Conservation (phyloP, 2,329 filamentous ascomycete species). For the Ceratocystis variospora region DNA sequence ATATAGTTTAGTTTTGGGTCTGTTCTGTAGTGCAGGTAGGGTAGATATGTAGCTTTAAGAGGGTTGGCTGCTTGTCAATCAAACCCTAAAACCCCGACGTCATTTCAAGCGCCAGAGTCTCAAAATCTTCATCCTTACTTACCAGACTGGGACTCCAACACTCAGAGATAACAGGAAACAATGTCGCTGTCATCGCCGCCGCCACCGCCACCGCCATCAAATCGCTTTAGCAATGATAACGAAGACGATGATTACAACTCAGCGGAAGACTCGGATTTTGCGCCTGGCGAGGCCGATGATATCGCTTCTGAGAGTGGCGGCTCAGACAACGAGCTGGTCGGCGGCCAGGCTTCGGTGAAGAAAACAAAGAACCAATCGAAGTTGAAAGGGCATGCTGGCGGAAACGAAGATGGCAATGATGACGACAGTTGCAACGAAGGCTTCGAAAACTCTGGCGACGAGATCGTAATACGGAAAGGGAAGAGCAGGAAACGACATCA, state of each 20-base stretch:
- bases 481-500: slow-evolving; percentile 37
- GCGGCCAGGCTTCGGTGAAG: neutral
- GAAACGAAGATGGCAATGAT: slow-evolving; percentile 17
- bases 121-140: neutral
- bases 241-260: slow-evolving; percentile 42
- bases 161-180: neutral
- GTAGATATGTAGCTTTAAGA: neutral
- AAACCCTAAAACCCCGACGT: neutral
- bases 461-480: slow-evolving; percentile 50
- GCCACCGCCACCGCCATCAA: neutral
- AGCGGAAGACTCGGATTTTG: slow-evolving; percentile 61
- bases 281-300: slow-evolving; percentile 36
- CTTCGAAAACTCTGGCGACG: slow-evolving; percentile 59
- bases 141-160: neutral
- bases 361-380: slow-evolving; percentile 22
- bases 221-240: neutral
- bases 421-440: neutral
- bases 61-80: neutral
- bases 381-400: slow-evolving; percentile 24
- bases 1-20: neutral
- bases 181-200: neutral
- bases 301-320: slow-evolving; percentile 22
- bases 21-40: neutral
- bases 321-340: slow-evolving; percentile 7
- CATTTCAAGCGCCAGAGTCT: neutral